A percentile compares a stretch with the other conserved stretches of the same genome.
These are phyloP conservation scores for Boletus smithii DNA, from an alignment of 1,284 basidiomycete species.

Conservation along the genomic window DNA sequence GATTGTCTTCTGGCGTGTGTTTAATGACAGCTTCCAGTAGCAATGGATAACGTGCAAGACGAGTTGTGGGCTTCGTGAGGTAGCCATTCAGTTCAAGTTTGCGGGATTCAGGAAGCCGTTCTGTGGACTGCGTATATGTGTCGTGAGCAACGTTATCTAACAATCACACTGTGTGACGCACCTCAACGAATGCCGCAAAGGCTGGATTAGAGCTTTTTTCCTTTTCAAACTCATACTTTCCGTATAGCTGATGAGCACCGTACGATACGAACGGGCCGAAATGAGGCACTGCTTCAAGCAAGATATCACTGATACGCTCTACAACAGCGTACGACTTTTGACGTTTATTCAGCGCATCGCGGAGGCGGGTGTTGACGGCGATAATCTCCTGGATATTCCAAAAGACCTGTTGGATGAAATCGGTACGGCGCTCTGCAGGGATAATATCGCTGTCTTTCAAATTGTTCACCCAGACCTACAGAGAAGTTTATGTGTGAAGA, in stretches of 20 bases:
- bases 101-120: slow-evolving; percentile 90
- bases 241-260: slow-evolving; percentile 95
- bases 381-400: slow-evolving; percentile 98
- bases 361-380: slow-evolving; percentile 82
- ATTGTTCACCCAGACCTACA: slow-evolving; percentile 86
- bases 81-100: slow-evolving; percentile 98
- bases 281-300: slow-evolving; percentile 84
- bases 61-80: slow-evolving; percentile 96
- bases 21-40: slow-evolving; percentile 91
- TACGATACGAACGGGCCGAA: slow-evolving; percentile 94
- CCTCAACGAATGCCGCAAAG: slow-evolving; percentile 97
- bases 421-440: slow-evolving; percentile 71
- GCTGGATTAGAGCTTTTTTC: slow-evolving; percentile 91
- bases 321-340: slow-evolving; percentile 95
- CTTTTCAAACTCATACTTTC: slow-evolving; percentile 99
- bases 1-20: slow-evolving; percentile 88
- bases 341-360: slow-evolving; percentile 92
- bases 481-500: slow-evolving; percentile 7
- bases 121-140: slow-evolving; percentile 61
- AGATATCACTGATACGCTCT: slow-evolving; percentile 88
- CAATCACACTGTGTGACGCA: slow-evolving; percentile 35
- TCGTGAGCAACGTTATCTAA: slow-evolving; percentile 9
- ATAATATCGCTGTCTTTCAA: slow-evolving; percentile 78
- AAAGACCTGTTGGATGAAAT: slow-evolving; percentile 94
- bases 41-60: slow-evolving; percentile 93